These are phyloP conservation scores for Talaromyces stipitatus DNA, from an alignment of 495 filamentous ascomycete species.

Conservation along the genomic window DNA sequence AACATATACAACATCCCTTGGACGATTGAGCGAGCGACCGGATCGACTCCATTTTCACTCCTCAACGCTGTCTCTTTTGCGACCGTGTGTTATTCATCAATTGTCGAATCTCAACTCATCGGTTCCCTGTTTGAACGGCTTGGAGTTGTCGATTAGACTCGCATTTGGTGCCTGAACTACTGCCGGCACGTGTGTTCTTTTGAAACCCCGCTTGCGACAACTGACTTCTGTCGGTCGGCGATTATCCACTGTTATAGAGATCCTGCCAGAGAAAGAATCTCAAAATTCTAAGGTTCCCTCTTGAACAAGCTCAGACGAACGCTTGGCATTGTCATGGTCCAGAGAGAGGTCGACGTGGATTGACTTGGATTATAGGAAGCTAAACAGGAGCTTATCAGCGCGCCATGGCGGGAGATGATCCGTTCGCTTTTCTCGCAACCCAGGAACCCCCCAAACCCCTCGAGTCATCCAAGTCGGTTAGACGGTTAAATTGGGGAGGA, in stretches of 20 bases:
- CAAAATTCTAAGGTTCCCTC: background rate
- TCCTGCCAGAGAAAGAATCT: background rate
- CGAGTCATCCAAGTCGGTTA: slow-evolving; percentile 3
- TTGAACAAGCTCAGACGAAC: background rate
- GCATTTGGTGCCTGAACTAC: background rate
- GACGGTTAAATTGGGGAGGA: slow-evolving; percentile 4
- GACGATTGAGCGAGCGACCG: background rate
- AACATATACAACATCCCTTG: slow-evolving; percentile 1
- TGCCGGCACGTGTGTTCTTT: background rate
- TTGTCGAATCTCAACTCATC: background rate
- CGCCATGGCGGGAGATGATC: slow-evolving; percentile 35
- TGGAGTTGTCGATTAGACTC: background rate
- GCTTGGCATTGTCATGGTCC: background rate
- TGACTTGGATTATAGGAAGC: slow-evolving; percentile 4
- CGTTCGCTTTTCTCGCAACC: slow-evolving; percentile 28
- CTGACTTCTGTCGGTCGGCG: background rate
- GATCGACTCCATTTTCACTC: background rate
- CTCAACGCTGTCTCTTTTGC: background rate
- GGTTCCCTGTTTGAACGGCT: background rate
- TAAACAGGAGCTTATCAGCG: background rate
- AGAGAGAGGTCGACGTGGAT: background rate
- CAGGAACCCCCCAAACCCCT: slow-evolving; percentile 5
- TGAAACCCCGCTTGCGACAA: background rate
- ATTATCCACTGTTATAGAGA: background rate
- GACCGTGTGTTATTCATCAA: no score